These are phyloP conservation scores for Lanzia echinophila DNA, from an alignment of 2,329 filamentous ascomycete genomes.

Conservation along the genomic window DNA sequence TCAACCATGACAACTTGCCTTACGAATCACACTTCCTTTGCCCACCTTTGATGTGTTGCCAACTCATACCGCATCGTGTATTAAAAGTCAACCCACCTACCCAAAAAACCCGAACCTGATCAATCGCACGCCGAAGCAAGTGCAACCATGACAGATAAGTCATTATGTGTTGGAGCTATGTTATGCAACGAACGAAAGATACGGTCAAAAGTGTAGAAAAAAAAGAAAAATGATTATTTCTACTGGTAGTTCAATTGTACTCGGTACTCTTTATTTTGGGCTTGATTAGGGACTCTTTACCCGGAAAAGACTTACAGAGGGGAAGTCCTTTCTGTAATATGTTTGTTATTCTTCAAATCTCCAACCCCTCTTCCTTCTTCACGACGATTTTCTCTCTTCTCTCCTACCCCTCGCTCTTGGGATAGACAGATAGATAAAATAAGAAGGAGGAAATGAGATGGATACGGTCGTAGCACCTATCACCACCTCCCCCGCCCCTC, in stretches of 20 bases:
- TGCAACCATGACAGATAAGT: slow-evolving; percentile 60
- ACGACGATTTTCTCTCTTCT: not conserved
- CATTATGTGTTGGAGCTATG: slow-evolving; percentile 4
- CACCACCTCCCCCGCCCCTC: not conserved
- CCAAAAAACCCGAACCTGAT: slow-evolving; percentile 6
- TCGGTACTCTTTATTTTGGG: slow-evolving; percentile 78
- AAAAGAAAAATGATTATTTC: slow-evolving; percentile 4
- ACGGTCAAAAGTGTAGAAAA: not conserved
- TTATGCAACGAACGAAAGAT: slow-evolving; percentile 2
- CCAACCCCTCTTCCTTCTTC: not conserved
- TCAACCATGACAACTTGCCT: slow-evolving; percentile 9
- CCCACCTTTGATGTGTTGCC: slow-evolving; percentile 8
- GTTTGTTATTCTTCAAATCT: slow-evolving; percentile 31
- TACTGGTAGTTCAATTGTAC: slow-evolving; percentile 60
- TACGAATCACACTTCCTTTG: slow-evolving; percentile 28
- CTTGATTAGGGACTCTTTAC: slow-evolving; percentile 76
- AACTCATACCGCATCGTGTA: slow-evolving; percentile 9
- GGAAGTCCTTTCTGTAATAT: slow-evolving; percentile 83
- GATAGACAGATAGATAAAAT: not conserved
- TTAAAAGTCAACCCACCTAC: not conserved
- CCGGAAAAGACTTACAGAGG: slow-evolving; percentile 69
- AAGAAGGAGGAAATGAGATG: too few species aligned
- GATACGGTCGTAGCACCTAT: not conserved
- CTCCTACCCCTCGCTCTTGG: not conserved
- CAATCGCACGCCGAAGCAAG: slow-evolving; percentile 1